These are phyloP conservation scores for Lentinula guzmanii DNA, from an alignment of 768 basidiomycete species.

Conservation along the genomic window DNA sequence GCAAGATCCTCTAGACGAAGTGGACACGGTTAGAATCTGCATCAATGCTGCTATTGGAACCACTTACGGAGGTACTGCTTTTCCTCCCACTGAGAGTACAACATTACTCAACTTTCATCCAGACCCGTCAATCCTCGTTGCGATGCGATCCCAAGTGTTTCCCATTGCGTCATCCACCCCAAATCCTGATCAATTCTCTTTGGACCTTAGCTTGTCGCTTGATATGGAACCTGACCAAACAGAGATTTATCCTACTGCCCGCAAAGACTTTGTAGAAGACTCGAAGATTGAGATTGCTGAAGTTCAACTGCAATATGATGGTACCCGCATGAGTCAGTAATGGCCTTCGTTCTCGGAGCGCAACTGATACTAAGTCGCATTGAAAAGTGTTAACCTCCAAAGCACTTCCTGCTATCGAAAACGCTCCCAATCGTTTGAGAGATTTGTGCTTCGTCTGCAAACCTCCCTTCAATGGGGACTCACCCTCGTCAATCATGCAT, in stretches of 20 bases:
- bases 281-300: conserved; percentile 55
- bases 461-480: conserved; percentile 18
- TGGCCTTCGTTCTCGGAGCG: background rate
- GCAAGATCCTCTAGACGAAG: conserved; percentile 24
- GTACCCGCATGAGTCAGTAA: conserved; percentile 34
- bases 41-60: conserved; percentile 54
- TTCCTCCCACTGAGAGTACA: background rate
- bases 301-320: conserved; percentile 46
- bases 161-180: conserved; percentile 25
- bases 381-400: conserved; percentile 12
- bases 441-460: conserved; percentile 41
- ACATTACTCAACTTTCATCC: conserved; percentile 3
- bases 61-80: conserved; percentile 46
- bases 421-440: conserved; percentile 29
- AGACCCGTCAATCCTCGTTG: conserved; percentile 58
- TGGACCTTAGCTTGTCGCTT: conserved; percentile 36
- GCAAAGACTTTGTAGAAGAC: conserved; percentile 60
- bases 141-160: conserved; percentile 51
- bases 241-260: conserved; percentile 26
- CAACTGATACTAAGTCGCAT: background rate
- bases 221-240: conserved; percentile 20
- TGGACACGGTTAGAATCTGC: conserved; percentile 41
- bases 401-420: conserved; percentile 36
- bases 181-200: conserved; percentile 24
- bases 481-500: conserved; percentile 27